phyloP scores from a whole-genome alignment of 306 rosid species.

The Datisca glomerata region DNA sequence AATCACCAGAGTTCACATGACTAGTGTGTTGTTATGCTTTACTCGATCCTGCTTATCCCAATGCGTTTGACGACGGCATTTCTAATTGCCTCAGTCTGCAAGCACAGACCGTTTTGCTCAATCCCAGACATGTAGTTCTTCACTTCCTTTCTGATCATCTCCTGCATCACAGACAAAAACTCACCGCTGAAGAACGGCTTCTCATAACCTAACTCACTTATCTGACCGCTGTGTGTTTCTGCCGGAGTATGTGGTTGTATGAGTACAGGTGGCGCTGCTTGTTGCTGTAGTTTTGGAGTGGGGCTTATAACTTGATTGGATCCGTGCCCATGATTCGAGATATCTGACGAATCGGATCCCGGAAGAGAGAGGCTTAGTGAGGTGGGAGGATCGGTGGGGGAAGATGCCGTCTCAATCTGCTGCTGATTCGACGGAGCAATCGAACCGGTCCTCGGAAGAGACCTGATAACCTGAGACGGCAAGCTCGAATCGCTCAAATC shows the following conservation, averaged over 20 bases:
- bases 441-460: constrained; percentile 11
- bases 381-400: constrained; percentile 48
- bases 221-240: background rate
- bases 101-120: constrained; percentile 39
- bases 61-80: constrained; percentile 50
- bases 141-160: constrained; percentile 74
- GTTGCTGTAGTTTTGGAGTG: constrained; percentile 3
- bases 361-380: constrained; percentile 58
- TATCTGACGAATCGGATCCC: constrained; percentile 27
- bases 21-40: constrained; percentile 1
- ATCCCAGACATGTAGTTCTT: constrained; percentile 64
- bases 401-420: constrained; percentile 16
- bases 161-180: constrained; percentile 59
- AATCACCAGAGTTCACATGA: no score
- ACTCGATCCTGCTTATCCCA: constrained; percentile 44
- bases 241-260: background rate
- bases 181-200: constrained; percentile 48
- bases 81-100: constrained; percentile 42
- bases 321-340: constrained; percentile 5
- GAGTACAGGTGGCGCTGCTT: background rate
- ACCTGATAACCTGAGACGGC: constrained; percentile 20
- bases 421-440: constrained; percentile 10
- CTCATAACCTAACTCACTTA: constrained; percentile 16
- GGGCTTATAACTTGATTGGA: constrained; percentile 4
- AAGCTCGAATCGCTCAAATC: constrained; percentile 61